Percentiles rank a stretch among this genome's conserved stretches.
These are phyloP conservation scores for Aspergillus felis DNA, from an alignment of 2,329 filamentous ascomycete species.

Conservation along the genomic window DNA sequence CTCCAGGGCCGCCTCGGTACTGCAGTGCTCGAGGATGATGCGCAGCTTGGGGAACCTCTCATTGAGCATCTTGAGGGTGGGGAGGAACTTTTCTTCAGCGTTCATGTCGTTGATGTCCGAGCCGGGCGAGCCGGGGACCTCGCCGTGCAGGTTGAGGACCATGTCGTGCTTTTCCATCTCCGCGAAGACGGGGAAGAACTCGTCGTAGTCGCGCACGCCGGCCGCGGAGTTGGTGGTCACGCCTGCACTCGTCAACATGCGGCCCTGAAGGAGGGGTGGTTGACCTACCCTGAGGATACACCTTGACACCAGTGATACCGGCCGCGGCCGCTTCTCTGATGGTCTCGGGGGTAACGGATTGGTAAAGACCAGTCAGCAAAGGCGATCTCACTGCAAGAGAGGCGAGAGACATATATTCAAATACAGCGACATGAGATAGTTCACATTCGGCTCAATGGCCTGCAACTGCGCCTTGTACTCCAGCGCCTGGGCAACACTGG, in stretches of 20 bases:
- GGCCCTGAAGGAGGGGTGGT: neutral
- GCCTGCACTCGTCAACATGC: constrained; percentile 34
- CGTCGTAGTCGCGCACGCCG: constrained; percentile 43
- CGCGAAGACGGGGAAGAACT: constrained; percentile 63
- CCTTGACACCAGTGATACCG: constrained; percentile 64
- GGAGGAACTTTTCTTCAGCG: constrained; percentile 74
- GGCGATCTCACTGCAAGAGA: too few relatives aligned
- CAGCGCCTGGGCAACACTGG: constrained; percentile 58
- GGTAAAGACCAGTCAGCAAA: constrained; percentile 43
- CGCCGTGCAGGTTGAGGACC: constrained; percentile 91
- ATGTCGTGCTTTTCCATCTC: constrained; percentile 82
- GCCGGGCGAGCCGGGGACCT: constrained; percentile 40
- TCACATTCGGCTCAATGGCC: constrained; percentile 58
- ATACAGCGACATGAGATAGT: constrained; percentile 72
- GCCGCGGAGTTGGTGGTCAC: constrained; percentile 57
- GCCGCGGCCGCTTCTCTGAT: constrained; percentile 70
- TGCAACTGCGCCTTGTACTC: constrained; percentile 62
- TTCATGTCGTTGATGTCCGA: constrained; percentile 57
- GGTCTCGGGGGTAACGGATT: constrained; percentile 61
- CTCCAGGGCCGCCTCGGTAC: constrained; percentile 74
- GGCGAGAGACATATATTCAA: neutral
- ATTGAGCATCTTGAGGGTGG: constrained; percentile 71
- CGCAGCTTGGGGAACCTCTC: constrained; percentile 61
- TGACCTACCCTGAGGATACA: neutral
- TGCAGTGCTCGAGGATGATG: constrained; percentile 75